phyloP scores from a whole-genome alignment of 2,329 filamentous ascomycete species.

The Magnaporthales sp. region DNA sequence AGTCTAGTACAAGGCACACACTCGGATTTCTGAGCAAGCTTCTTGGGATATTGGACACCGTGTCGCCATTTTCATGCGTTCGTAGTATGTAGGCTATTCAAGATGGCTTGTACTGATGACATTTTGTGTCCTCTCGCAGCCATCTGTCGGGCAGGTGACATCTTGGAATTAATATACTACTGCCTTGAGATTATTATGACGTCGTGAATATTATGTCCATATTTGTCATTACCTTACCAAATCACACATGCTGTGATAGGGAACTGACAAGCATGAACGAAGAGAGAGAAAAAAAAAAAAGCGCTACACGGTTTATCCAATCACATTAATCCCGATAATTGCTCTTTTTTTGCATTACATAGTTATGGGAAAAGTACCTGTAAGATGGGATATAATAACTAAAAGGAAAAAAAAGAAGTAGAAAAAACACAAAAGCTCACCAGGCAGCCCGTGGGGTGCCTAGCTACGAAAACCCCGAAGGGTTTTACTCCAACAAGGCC shows the following conservation, averaged over 20 bases:
- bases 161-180: too few relatives aligned
- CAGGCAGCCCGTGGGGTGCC: neutral
- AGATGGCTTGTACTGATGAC: neutral
- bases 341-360: neutral
- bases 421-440: neutral
- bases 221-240: too few relatives aligned
- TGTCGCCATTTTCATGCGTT: neutral
- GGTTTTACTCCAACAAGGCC: neutral
- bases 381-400: too few relatives aligned
- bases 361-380: too few relatives aligned
- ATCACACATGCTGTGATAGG: neutral
- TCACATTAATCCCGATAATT: neutral
- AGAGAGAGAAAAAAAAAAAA: neutral
- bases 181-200: too few relatives aligned
- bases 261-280: too few relatives aligned
- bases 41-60: neutral
- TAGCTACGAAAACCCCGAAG: neutral
- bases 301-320: neutral
- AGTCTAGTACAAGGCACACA: neutral
- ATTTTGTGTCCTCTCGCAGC: neutral
- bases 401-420: too few relatives aligned
- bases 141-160: neutral
- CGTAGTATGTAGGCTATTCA: neutral
- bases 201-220: too few relatives aligned
- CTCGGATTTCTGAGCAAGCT: neutral